Evolutionary conservation across 768 basidiomycete species (phyloP).

Genomic region (Trametes cubensis): DNA sequence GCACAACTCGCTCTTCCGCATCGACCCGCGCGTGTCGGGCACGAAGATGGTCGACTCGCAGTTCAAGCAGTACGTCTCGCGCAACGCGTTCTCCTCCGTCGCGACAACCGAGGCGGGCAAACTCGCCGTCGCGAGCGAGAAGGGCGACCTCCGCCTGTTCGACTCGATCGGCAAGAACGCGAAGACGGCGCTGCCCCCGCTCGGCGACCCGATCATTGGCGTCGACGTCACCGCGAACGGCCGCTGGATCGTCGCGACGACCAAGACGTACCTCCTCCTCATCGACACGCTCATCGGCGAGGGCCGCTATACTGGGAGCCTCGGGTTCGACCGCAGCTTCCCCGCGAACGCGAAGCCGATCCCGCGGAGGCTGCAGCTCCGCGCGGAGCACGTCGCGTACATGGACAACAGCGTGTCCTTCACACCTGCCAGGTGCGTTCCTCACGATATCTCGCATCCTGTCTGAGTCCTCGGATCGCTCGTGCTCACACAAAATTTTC

Average conservation of each 20-base stretch:
- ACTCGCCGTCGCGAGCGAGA: constrained; percentile 92
- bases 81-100: constrained; percentile 94
- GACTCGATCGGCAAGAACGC: constrained; percentile 98
- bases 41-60: constrained; percentile 92
- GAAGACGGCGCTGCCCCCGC: constrained; percentile 93
- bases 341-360: constrained; percentile 93
- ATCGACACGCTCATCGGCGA: constrained; percentile 96
- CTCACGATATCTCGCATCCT: background rate
- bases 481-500: constrained; percentile 5
- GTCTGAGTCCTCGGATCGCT: background rate
- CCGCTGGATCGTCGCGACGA: constrained; percentile 94
- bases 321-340: constrained; percentile 95
- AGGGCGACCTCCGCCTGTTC: constrained; percentile 94
- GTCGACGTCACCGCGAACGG: constrained; percentile 94
- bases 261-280: constrained; percentile 88
- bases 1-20: constrained; percentile 94
- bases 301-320: constrained; percentile 76
- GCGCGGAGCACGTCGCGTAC: constrained; percentile 90
- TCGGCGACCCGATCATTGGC: constrained; percentile 94
- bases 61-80: constrained; percentile 93
- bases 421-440: constrained; percentile 83
- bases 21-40: constrained; percentile 93
- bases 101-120: constrained; percentile 85
- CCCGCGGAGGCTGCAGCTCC: constrained; percentile 84
- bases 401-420: constrained; percentile 89